Evolutionary conservation across 2,329 filamentous ascomycete genomes (phyloP).

Genomic region (Lachnellula hyalina): DNA sequence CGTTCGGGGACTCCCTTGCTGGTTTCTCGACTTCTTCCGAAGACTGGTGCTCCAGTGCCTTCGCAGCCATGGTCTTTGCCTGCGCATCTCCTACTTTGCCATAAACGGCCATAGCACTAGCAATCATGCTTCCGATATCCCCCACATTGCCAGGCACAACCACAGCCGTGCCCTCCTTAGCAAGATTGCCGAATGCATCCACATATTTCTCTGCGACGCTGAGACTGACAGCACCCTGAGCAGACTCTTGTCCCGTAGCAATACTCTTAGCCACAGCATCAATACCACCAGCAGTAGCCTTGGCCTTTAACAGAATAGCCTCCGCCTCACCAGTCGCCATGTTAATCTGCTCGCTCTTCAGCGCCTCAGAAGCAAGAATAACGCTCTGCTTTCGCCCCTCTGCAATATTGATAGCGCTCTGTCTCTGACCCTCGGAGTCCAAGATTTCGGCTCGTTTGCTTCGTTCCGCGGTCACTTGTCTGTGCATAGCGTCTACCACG

Average conservation of each 20-base stretch:
- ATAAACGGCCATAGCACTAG: slow-evolving; percentile 90
- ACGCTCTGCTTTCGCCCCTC: slow-evolving; percentile 97
- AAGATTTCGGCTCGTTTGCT: slow-evolving; percentile 97
- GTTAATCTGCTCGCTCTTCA: slow-evolving; percentile 90
- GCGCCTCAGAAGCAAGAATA: slow-evolving; percentile 88
- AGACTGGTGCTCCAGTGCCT: slow-evolving; percentile 37
- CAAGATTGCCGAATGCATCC: slow-evolving; percentile 85
- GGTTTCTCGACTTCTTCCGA: slow-evolving; percentile 18
- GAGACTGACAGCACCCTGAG: slow-evolving; percentile 79
- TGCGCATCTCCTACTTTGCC: slow-evolving; percentile 85
- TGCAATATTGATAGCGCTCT: slow-evolving; percentile 97
- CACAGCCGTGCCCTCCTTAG: slow-evolving; percentile 91
- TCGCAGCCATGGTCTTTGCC: slow-evolving; percentile 58
- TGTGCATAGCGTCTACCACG: slow-evolving; percentile 96
- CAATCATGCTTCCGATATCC: slow-evolving; percentile 95
- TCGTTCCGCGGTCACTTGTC: slow-evolving; percentile 93
- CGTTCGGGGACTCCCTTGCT: slow-evolving; percentile 29
- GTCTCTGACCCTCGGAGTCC: slow-evolving; percentile 92
- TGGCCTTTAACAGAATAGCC: slow-evolving; percentile 80
- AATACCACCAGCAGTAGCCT: slow-evolving; percentile 82
- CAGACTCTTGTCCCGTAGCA: slow-evolving; percentile 63
- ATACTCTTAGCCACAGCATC: slow-evolving; percentile 79
- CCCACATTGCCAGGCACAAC: slow-evolving; percentile 96
- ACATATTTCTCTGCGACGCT: slow-evolving; percentile 97
- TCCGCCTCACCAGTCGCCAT: slow-evolving; percentile 87